Percentiles rank a stretch among this genome's conserved stretches.
These are phyloP conservation scores for Symbiodinium natans DNA, from an alignment of 73 alveolate genomes.

Conservation along the genomic window DNA sequence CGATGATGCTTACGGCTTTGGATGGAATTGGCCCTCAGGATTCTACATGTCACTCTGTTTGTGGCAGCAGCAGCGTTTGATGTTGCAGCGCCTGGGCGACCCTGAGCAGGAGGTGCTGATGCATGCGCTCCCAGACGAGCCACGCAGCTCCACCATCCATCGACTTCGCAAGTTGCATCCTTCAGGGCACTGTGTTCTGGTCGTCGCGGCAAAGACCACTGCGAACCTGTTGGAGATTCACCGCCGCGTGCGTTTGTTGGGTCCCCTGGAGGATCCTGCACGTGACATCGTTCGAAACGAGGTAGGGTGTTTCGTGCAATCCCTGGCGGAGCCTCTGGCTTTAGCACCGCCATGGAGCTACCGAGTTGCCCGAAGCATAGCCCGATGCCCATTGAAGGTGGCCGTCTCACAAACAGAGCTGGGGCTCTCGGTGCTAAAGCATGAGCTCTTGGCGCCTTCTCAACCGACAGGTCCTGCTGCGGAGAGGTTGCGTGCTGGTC, in stretches of 20 bases:
- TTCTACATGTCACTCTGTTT: constrained; percentile 35
- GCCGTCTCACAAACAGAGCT: not conserved
- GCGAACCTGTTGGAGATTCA: not conserved
- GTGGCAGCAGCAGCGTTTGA: constrained; percentile 57
- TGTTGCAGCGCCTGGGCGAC: constrained; percentile 62
- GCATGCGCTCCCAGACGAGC: constrained; percentile 1
- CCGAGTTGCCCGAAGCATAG: not conserved
- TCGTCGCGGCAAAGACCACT: not conserved
- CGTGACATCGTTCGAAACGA: not conserved
- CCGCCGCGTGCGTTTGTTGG: not conserved
- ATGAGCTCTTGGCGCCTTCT: not conserved
- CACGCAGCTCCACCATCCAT: not conserved
- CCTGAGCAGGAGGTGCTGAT: constrained; percentile 87
- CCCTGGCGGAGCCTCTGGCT: not conserved
- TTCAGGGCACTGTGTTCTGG: not conserved
- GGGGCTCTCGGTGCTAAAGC: not conserved
- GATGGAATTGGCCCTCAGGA: constrained; percentile 89
- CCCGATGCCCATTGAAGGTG: not conserved
- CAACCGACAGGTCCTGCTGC: not conserved
- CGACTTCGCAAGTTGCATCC: constrained; percentile 11
- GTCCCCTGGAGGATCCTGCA: not conserved
- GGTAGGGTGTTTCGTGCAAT: not conserved
- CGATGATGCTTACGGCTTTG: constrained; percentile 52
- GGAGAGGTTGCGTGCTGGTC: not conserved
- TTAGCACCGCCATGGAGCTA: not conserved